Conservation (phyloP, 139 green algal species). For the Micractinium sp. region DNA sequence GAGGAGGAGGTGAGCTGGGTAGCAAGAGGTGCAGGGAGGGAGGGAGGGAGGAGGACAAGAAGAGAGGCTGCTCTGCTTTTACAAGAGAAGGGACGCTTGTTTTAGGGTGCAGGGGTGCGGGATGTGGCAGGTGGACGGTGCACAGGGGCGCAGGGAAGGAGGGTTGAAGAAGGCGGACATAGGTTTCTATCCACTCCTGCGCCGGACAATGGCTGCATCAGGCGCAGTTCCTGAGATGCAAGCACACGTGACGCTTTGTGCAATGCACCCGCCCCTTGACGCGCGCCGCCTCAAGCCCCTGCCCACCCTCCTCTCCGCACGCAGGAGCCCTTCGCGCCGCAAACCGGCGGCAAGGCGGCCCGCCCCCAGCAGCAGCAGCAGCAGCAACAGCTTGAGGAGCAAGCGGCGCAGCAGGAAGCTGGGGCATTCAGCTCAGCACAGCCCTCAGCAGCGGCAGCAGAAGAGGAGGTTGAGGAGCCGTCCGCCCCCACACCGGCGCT, state of each 20-base stretch:
- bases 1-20: slow-evolving; percentile 8
- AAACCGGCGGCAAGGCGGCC: background rate
- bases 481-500: slow-evolving; percentile 7
- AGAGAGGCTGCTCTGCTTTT: background rate
- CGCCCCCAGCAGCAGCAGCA: background rate
- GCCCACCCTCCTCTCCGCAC: background rate
- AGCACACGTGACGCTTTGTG: too few relatives aligned
- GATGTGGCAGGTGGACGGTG: background rate
- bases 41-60: too few relatives aligned
- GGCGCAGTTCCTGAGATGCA: too few relatives aligned
- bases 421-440: background rate
- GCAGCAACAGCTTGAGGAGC: background rate
- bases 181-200: too few relatives aligned
- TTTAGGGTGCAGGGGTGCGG: too few relatives aligned
- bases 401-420: background rate
- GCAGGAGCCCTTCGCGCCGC: background rate
- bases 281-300: too few relatives aligned
- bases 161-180: too few relatives aligned
- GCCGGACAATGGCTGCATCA: too few relatives aligned
- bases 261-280: too few relatives aligned
- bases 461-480: background rate
- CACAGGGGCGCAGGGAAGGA: too few relatives aligned
- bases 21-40: too few relatives aligned
- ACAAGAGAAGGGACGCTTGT: too few relatives aligned
- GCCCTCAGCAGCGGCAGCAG: background rate